Conservation (phyloP, 1,284 basidiomycete species). For the Cystobasidium sp. region DNA sequence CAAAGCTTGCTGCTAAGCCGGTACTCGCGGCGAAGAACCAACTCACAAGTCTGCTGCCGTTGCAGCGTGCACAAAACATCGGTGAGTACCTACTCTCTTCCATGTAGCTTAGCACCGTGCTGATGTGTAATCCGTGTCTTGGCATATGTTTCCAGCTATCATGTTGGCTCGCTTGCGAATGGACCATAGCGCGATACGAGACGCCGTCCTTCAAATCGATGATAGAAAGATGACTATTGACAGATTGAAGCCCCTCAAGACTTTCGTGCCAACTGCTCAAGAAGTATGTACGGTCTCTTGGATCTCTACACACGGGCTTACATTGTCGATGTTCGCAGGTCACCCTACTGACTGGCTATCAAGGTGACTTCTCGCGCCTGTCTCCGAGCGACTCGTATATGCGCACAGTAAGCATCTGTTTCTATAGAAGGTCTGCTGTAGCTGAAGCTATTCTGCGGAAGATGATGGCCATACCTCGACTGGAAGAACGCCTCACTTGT, state of each 20-base stretch:
- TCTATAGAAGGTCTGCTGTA: no score
- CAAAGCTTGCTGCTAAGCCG: slow-evolving; percentile 11
- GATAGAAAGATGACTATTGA: slow-evolving; percentile 71
- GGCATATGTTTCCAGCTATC: slow-evolving; percentile 58
- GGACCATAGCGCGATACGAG: slow-evolving; percentile 67
- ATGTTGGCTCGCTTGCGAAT: slow-evolving; percentile 78
- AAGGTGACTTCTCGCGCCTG: slow-evolving; percentile 59
- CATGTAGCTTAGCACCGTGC: neutral
- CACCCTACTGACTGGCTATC: slow-evolving; percentile 68
- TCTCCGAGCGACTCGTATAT: slow-evolving; percentile 81
- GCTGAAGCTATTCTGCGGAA: slow-evolving; percentile 53
- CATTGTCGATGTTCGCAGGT: slow-evolving; percentile 59
- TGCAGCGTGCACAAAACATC: slow-evolving; percentile 81
- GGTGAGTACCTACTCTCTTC: slow-evolving; percentile 56
- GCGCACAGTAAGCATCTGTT: slow-evolving; percentile 63
- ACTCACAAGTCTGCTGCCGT: slow-evolving; percentile 73
- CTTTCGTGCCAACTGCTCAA: slow-evolving; percentile 73
- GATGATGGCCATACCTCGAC: slow-evolving; percentile 77
- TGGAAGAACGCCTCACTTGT: slow-evolving; percentile 72
- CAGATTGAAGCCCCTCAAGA: slow-evolving; percentile 71
- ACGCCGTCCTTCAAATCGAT: slow-evolving; percentile 71
- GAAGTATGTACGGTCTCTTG: slow-evolving; percentile 63
- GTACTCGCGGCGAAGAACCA: slow-evolving; percentile 59
- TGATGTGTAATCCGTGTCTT: slow-evolving; percentile 58
- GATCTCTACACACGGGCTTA: slow-evolving; percentile 6